Evolutionary conservation across 1,139 yeast species (phyloP).

Genomic region (Geotrichum bryndzae): DNA sequence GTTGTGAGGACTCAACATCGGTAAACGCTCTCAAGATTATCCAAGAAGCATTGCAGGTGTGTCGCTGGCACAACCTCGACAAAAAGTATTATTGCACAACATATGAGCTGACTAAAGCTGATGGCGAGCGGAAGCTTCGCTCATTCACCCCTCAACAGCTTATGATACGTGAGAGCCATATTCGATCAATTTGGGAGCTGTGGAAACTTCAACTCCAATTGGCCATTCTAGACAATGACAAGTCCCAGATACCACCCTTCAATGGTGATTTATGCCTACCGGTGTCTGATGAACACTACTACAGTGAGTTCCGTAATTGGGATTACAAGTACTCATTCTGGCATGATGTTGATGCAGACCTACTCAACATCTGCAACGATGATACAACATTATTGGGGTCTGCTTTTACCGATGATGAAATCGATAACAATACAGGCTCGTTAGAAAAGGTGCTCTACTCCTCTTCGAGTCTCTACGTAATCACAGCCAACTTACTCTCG

Average conservation of each 20-base stretch:
- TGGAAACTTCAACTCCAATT: slow-evolving; percentile 21
- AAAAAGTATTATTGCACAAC: slow-evolving; percentile 19
- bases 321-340: slow-evolving; percentile 18
- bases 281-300: slow-evolving; percentile 17
- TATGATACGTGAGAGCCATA: slow-evolving; percentile 16
- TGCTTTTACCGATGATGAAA: neutral
- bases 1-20: slow-evolving; percentile 11
- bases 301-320: slow-evolving; percentile 21
- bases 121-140: neutral
- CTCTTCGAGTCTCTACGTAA: slow-evolving; percentile 2
- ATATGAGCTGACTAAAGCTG: slow-evolving; percentile 5
- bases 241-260: slow-evolving; percentile 17
- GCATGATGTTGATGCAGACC: slow-evolving; percentile 22
- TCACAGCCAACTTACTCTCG: slow-evolving; percentile 3
- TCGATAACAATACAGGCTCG: neutral
- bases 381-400: neutral
- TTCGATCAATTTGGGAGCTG: slow-evolving; percentile 23
- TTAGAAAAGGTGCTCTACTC: slow-evolving; percentile 1
- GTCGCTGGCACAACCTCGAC: slow-evolving; percentile 12
- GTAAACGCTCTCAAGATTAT: neutral
- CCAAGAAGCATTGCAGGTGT: slow-evolving; percentile 7
- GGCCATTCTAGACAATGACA: slow-evolving; percentile 6
- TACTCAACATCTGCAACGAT: slow-evolving; percentile 5
- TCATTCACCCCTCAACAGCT: slow-evolving; percentile 15
- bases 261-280: slow-evolving; percentile 22